A percentile compares a stretch with the other conserved stretches of the same genome.
Evolutionary conservation across 139 green algal genomes (phyloP).

Genomic region (Bryopsis sp.): DNA sequence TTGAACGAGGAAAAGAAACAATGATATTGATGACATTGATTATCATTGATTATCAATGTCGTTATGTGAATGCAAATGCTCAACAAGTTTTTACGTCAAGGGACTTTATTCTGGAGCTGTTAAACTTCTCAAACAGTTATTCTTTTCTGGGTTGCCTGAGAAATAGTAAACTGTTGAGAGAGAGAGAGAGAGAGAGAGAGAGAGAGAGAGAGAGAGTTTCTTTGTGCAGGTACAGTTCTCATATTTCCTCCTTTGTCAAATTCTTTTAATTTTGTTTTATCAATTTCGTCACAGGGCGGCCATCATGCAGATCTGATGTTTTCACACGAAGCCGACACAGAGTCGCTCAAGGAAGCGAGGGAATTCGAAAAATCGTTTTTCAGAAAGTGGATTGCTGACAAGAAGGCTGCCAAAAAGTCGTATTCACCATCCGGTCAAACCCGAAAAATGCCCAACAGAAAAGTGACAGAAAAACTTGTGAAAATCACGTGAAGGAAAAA

Average conservation of each 20-base stretch:
- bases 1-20: not conserved
- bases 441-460: too few species aligned
- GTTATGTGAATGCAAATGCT: too few species aligned
- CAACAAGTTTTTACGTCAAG: too few species aligned
- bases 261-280: not conserved
- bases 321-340: conserved; percentile 4
- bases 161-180: conserved; percentile 3
- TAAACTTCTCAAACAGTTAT: not conserved
- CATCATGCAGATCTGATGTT: conserved; percentile 23
- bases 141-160: not conserved
- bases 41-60: too few species aligned
- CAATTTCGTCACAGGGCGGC: conserved; percentile 1
- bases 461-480: too few species aligned
- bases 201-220: too few species aligned
- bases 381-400: conserved; percentile 14
- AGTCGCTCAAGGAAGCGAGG: not conserved
- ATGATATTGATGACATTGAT: too few species aligned
- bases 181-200: too few species aligned
- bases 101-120: not conserved
- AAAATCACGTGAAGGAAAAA: too few species aligned
- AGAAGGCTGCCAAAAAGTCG: too few species aligned
- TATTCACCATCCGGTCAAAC: too few species aligned
- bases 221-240: too few species aligned
- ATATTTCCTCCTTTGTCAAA: conserved; percentile 1
- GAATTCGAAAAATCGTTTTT: conserved; percentile 11